Conservation (phyloP, 768 basidiomycete species). For the Trametes punicea region DNA sequence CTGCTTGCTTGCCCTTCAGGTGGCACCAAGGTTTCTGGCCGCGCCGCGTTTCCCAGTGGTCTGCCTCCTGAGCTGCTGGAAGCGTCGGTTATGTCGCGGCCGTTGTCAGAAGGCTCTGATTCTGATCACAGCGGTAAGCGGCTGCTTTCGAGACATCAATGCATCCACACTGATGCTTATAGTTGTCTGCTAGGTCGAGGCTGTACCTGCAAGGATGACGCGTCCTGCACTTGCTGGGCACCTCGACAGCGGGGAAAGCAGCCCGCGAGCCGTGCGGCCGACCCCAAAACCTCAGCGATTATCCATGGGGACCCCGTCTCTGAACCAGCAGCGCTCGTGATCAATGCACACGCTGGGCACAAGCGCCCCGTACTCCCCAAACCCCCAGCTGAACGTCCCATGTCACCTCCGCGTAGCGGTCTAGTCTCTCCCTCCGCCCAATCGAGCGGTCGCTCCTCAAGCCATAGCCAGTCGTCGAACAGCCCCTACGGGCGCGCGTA, state of each 20-base stretch:
- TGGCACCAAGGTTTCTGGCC: constrained; percentile 55
- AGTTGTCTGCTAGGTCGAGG: constrained; percentile 4
- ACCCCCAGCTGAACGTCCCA: constrained; percentile 29
- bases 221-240: constrained; percentile 56
- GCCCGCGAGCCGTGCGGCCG: background rate
- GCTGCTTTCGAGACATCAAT: background rate
- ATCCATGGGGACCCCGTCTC: constrained; percentile 6
- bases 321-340: constrained; percentile 25
- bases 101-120: constrained; percentile 50
- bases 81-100: constrained; percentile 52
- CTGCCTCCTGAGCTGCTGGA: constrained; percentile 61
- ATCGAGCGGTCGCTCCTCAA: constrained; percentile 45
- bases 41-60: constrained; percentile 80
- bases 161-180: background rate
- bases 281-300: constrained; percentile 4
- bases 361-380: constrained; percentile 67
- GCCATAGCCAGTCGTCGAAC: constrained; percentile 48
- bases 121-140: constrained; percentile 55
- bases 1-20: constrained; percentile 34
- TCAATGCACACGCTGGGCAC: constrained; percentile 21
- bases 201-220: constrained; percentile 46
- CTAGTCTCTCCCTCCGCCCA: constrained; percentile 49
- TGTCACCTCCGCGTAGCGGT: constrained; percentile 32
- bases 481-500: constrained; percentile 72
- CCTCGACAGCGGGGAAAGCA: constrained; percentile 29